These are phyloP conservation scores for Solanum etuberosum DNA, from an alignment of 257 asterid genomes.

Conservation along the genomic window DNA sequence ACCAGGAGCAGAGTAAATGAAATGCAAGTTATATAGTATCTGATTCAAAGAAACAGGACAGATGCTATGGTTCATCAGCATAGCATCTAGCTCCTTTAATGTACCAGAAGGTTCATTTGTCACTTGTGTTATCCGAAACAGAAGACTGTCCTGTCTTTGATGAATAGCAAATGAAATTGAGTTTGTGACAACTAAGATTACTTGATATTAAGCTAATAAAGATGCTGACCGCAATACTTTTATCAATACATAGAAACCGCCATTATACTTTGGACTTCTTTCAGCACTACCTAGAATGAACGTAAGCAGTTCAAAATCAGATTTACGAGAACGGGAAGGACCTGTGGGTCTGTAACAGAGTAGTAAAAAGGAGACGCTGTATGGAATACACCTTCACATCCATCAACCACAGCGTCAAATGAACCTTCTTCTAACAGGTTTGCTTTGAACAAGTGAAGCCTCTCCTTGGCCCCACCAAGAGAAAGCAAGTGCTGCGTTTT, in stretches of 20 bases:
- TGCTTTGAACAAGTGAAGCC: slow-evolving; percentile 35
- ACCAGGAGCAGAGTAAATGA: background rate
- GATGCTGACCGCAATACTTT: background rate
- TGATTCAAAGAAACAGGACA: background rate
- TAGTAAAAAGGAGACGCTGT: slow-evolving; percentile 33
- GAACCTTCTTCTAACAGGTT: slow-evolving; percentile 30
- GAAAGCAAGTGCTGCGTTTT: slow-evolving; percentile 18
- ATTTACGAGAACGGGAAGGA: background rate
- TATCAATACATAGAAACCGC: background rate
- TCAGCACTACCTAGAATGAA: background rate
- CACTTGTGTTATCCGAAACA: background rate
- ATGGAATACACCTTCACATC: slow-evolving; percentile 48
- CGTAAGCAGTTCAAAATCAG: background rate
- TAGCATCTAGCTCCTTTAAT: background rate
- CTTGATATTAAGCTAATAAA: background rate
- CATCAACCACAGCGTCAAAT: slow-evolving; percentile 28
- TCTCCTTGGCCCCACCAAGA: slow-evolving; percentile 46
- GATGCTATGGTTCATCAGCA: background rate
- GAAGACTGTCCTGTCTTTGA: background rate
- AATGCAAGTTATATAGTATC: background rate
- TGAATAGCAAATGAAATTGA: background rate
- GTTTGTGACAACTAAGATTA: background rate
- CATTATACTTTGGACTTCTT: background rate
- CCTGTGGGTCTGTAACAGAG: slow-evolving; percentile 1
- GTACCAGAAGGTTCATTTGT: background rate